These are phyloP conservation scores for Anthracocystis walkeri DNA, from an alignment of 1,284 basidiomycete genomes.

Conservation along the genomic window DNA sequence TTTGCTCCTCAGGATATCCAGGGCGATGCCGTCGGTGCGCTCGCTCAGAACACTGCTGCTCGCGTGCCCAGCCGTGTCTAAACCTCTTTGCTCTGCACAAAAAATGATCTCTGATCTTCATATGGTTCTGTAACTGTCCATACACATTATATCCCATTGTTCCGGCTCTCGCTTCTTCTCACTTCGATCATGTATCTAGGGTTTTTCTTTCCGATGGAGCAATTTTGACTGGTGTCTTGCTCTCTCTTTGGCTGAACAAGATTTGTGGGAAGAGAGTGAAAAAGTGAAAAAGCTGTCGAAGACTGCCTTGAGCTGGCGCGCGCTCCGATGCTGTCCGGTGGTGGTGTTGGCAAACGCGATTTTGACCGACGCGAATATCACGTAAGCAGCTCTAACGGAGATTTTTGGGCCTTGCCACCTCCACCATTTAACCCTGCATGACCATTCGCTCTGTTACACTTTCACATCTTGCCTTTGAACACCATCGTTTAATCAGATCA, in stretches of 20 bases:
- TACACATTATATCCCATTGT: neutral
- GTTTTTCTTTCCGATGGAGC: conserved; percentile 1
- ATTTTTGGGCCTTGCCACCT: conserved; percentile 17
- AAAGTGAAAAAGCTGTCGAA: neutral
- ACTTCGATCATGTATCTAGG: conserved; percentile 6
- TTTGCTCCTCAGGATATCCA: conserved; percentile 45
- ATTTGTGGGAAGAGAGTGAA: neutral
- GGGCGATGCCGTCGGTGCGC: conserved; percentile 44
- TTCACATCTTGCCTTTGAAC: neutral
- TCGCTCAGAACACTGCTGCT: conserved; percentile 50
- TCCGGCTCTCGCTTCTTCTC: neutral
- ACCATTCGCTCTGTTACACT: neutral
- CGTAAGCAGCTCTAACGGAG: conserved; percentile 31
- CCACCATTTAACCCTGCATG: conserved; percentile 15
- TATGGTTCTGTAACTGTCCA: neutral
- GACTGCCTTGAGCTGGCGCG: neutral
- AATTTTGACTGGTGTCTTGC: conserved; percentile 4
- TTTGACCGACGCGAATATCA: conserved; percentile 13
- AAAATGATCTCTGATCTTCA: neutral
- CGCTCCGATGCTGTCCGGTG: neutral
- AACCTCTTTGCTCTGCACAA: neutral
- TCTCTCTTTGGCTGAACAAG: neutral
- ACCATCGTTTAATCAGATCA: neutral
- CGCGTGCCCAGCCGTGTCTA: conserved; percentile 26
- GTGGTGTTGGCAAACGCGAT: neutral